Percentiles rank a stretch among this genome's conserved stretches.
Conservation (phyloP, 768 basidiomycete species). For the Tricholoma matsutake region DNA sequence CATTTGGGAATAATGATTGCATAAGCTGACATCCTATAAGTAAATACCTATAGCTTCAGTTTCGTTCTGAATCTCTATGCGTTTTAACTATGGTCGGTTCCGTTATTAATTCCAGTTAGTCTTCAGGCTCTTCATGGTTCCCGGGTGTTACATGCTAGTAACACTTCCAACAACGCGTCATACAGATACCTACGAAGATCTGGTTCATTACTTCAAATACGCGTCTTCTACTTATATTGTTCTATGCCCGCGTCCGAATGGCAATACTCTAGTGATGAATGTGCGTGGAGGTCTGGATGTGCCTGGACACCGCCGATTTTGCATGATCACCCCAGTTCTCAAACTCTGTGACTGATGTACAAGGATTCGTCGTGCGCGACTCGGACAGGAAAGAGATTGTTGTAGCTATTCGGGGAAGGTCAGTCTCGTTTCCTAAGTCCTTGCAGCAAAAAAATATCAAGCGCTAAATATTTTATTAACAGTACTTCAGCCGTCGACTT, state of each 20-base stretch:
- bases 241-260: conserved; percentile 49
- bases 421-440: conserved; percentile 1
- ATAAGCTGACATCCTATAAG: too few relatives aligned
- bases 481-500: conserved; percentile 42
- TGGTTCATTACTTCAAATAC: conserved; percentile 54
- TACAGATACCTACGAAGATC: conserved; percentile 39
- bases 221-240: conserved; percentile 47
- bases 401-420: conserved; percentile 51
- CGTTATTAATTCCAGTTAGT: background rate
- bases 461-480: background rate
- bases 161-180: background rate
- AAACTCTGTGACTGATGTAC: conserved; percentile 39
- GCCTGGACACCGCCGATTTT: background rate
- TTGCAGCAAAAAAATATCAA: background rate
- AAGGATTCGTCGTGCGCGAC: conserved; percentile 52
- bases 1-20: too few relatives aligned
- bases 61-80: too few relatives aligned
- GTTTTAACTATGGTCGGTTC: background rate
- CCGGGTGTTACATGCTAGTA: background rate
- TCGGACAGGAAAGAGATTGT: conserved; percentile 43
- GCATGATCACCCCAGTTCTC: conserved; percentile 31
- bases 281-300: background rate
- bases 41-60: too few relatives aligned
- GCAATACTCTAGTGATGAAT: conserved; percentile 37
- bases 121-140: background rate